Base-by-base conservation (phyloP, 2,329 filamentous ascomycete genomes). In the Fusarium sp. region DNA sequence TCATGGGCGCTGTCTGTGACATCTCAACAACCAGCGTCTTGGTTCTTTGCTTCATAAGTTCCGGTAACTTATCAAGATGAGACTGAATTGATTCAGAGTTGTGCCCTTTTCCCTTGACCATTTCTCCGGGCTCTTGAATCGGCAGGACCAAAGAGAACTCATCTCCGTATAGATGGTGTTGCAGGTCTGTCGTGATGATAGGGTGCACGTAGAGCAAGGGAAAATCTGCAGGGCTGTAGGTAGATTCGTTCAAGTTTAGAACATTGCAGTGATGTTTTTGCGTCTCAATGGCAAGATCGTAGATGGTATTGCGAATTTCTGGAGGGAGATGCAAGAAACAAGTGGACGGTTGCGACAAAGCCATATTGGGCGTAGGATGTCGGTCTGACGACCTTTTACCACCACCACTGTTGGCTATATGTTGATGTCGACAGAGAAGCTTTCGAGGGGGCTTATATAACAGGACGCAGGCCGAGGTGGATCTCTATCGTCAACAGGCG, bases 201-300 rank as follows among this genome's bases (percentile, higher is more conserved):
- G 41, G 49, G 4, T 52, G 49, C 6, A 47, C 41, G n/a, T 52
- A n/a, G 4, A 47, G 17, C 7, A 47, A 17, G 4, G 41, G 35
- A 4, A 35, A 17, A 1, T 6, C n/a, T 1, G 25, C 41, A 11
- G 9, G 36, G 6, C 33, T 46, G 25, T 52, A 39, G 9, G 13
- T 15, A 8, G 33, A 8, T 5, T 29, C 6, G 1, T 2, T n/a
- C 3, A n/a, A 11, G 10, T 33, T 14, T 1, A 52, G 39, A 38
- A 47, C 17, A n/a, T 47, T 47, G 25, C 8, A 11, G 10, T 52
- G 35, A 13, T 52, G 35, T 13, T 29, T 23, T n/a, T 23, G 14
- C 7, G 29, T 3, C 6, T 23, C 19, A 14, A 46, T 38, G 6
- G 33, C 42, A 6, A 47, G 49, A n/a, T 52, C 42, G 6, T 52